These are phyloP conservation scores for Angomonas ambiguus DNA, from an alignment of 208 protist genomes.

Conservation along the genomic window DNA sequence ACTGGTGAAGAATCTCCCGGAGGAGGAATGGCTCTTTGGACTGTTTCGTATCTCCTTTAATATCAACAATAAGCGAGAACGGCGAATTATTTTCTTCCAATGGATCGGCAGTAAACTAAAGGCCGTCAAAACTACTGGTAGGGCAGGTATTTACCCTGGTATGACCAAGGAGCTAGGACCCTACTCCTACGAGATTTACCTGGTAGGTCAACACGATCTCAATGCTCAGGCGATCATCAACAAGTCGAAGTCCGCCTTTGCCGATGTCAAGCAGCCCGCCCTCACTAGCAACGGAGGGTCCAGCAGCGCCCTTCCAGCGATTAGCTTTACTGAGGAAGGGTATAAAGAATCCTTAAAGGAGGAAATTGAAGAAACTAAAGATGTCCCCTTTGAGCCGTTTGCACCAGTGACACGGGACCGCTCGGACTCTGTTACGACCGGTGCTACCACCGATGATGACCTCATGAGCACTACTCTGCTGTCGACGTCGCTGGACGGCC, in stretches of 20 bases:
- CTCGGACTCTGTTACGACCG: background rate
- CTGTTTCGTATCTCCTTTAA: slow-evolving; percentile 73
- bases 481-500: background rate
- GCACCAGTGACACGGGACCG: slow-evolving; percentile 15
- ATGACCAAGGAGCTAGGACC: slow-evolving; percentile 61
- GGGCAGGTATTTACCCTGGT: slow-evolving; percentile 39
- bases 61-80: slow-evolving; percentile 25
- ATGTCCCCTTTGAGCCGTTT: slow-evolving; percentile 21
- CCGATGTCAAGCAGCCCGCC: slow-evolving; percentile 1
- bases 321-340: background rate
- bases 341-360: slow-evolving; percentile 2
- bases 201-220: slow-evolving; percentile 60
- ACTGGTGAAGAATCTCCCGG: slow-evolving; percentile 63
- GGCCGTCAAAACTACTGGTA: slow-evolving; percentile 24
- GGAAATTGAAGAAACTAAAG: slow-evolving; percentile 11
- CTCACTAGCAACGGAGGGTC: slow-evolving; percentile 9
- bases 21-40: slow-evolving; percentile 74
- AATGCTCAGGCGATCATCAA: slow-evolving; percentile 64
- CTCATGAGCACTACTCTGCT: slow-evolving; percentile 18
- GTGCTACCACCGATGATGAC: slow-evolving; percentile 24
- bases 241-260: slow-evolving; percentile 65
- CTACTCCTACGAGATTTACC: slow-evolving; percentile 68
- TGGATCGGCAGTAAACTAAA: slow-evolving; percentile 74
- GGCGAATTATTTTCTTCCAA: slow-evolving; percentile 76
- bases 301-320: background rate